Conservation (phyloP, 1,284 basidiomycete species). For the Sparassis latifolia region DNA sequence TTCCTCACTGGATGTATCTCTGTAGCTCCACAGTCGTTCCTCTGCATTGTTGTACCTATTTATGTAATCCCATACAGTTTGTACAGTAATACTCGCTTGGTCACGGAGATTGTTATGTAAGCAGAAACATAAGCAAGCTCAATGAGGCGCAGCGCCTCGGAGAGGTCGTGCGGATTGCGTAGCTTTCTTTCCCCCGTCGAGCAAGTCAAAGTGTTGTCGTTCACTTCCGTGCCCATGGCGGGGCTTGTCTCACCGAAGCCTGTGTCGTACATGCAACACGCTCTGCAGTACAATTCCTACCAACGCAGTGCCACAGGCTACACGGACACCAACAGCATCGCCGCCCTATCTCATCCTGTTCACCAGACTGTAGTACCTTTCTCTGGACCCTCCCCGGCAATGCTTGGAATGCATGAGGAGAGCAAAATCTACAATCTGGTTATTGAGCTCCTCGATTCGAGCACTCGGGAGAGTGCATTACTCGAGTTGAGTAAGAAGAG, state of each 20-base stretch:
- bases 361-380: slow-evolving; percentile 45
- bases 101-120: too few relatives aligned
- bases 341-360: slow-evolving; percentile 39
- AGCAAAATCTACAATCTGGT: slow-evolving; percentile 79
- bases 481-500: slow-evolving; percentile 98
- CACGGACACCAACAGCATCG: slow-evolving; percentile 20
- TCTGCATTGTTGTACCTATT: too few relatives aligned
- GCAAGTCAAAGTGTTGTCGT: too few relatives aligned
- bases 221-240: slow-evolving; percentile 38
- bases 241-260: slow-evolving; percentile 55
- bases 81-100: too few relatives aligned
- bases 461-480: slow-evolving; percentile 79
- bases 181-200: too few relatives aligned
- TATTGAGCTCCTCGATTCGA: slow-evolving; percentile 75
- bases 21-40: too few relatives aligned
- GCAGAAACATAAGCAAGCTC: too few relatives aligned
- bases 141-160: too few relatives aligned
- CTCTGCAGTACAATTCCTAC: slow-evolving; percentile 51
- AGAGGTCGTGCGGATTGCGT: too few relatives aligned
- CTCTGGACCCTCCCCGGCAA: slow-evolving; percentile 19
- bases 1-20: background rate
- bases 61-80: too few relatives aligned
- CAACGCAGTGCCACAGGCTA: slow-evolving; percentile 40
- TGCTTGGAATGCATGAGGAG: slow-evolving; percentile 54
- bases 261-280: slow-evolving; percentile 54